A percentile compares a stretch with the other conserved stretches of the same genome.
These are phyloP conservation scores for Penicillium sp. DNA, from an alignment of 2,329 filamentous ascomycete species.

Conservation along the genomic window DNA sequence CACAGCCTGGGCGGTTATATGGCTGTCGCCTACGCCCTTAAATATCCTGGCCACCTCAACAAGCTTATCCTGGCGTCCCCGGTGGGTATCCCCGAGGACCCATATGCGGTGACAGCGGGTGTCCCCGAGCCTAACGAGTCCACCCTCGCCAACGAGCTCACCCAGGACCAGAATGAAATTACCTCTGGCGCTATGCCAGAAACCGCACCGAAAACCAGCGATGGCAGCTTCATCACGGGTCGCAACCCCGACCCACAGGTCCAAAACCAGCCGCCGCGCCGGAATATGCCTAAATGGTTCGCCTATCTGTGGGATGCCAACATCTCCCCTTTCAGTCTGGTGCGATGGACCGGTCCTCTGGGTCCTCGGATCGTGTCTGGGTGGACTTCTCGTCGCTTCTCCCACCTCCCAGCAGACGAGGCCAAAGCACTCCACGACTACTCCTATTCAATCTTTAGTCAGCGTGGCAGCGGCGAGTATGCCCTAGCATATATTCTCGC, in stretches of 20 bases:
- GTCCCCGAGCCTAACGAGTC: slow-evolving; percentile 76
- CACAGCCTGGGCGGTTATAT: slow-evolving; percentile 95
- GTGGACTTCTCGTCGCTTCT: slow-evolving; percentile 92
- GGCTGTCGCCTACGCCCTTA: slow-evolving; percentile 89
- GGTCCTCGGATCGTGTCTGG: slow-evolving; percentile 90
- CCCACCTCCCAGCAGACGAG: slow-evolving; percentile 77
- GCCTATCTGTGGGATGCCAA: slow-evolving; percentile 96
- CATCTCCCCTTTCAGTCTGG: slow-evolving; percentile 86
- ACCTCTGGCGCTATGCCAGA: slow-evolving; percentile 24
- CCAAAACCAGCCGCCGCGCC: slow-evolving; percentile 51
- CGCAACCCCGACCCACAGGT: slow-evolving; percentile 31
- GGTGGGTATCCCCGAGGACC: slow-evolving; percentile 91
- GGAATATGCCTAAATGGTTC: slow-evolving; percentile 77
- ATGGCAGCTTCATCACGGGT: slow-evolving; percentile 57
- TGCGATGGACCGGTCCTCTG: slow-evolving; percentile 83
- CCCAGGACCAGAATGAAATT: slow-evolving; percentile 64
- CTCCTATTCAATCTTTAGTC: slow-evolving; percentile 88
- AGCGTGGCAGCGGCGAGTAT: slow-evolving; percentile 90
- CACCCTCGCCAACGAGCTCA: slow-evolving; percentile 73
- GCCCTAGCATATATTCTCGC: slow-evolving; percentile 89
- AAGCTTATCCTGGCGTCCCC: slow-evolving; percentile 95
- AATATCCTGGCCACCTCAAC: slow-evolving; percentile 91
- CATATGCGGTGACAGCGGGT: slow-evolving; percentile 76
- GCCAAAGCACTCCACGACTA: slow-evolving; percentile 86
- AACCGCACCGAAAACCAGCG: slow-evolving; percentile 38